Evolutionary conservation across 768 basidiomycete species (phyloP).

Genomic region (Naganishia friedmannii): DNA sequence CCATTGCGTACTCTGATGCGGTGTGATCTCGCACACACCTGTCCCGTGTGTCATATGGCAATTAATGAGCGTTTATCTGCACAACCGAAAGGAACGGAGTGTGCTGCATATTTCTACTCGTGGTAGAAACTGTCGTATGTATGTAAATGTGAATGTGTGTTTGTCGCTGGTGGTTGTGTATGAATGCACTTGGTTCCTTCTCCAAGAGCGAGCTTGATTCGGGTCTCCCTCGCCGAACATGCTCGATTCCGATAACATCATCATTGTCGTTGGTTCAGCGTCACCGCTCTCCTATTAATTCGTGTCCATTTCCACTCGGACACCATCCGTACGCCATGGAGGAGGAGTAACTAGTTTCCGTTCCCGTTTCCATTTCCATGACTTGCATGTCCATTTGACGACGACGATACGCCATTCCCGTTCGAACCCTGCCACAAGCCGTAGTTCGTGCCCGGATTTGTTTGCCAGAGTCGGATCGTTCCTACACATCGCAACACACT

Average conservation of each 20-base stretch:
- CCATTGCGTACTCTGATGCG: background rate
- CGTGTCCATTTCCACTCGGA: background rate
- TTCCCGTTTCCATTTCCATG: slow-evolving; percentile 22
- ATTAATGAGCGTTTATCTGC: too few relatives aligned
- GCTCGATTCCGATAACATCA: too few relatives aligned
- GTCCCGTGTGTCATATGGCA: background rate
- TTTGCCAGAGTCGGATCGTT: slow-evolving; percentile 95
- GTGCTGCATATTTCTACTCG: background rate
- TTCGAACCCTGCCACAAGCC: slow-evolving; percentile 62
- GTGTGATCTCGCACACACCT: background rate
- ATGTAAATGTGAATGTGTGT: slow-evolving; percentile 1
- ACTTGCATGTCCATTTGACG: background rate
- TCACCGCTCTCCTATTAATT: too few relatives aligned
- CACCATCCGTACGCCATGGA: background rate
- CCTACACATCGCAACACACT: slow-evolving; percentile 62
- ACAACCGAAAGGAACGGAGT: too few relatives aligned
- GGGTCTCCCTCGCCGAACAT: too few relatives aligned
- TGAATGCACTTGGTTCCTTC: too few relatives aligned
- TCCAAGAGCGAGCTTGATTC: too few relatives aligned
- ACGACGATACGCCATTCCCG: slow-evolving; percentile 14
- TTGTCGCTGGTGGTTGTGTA: background rate
- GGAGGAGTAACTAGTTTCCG: background rate
- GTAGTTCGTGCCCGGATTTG: slow-evolving; percentile 86
- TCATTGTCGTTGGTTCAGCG: too few relatives aligned
- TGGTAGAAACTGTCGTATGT: background rate